Percentiles rank a stretch among this genome's conserved stretches.
Conservation (phyloP, 805 yeast species). For the Hagleromyces aurorensis region DNA sequence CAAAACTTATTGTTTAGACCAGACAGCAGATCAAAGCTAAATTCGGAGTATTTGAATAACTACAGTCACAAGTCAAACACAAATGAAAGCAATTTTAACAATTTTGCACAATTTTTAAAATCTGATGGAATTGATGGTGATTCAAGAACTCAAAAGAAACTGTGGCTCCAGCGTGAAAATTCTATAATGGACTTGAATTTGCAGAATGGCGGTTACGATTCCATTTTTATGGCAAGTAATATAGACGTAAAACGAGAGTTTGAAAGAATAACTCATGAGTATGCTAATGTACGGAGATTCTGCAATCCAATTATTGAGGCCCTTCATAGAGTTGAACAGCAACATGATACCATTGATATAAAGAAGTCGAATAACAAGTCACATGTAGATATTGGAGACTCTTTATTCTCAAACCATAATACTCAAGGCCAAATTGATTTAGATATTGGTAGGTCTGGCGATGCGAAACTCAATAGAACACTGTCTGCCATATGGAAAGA, state of each 20-base stretch:
- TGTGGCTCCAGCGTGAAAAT: constrained; percentile 78
- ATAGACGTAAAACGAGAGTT: constrained; percentile 64
- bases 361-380: constrained; percentile 5
- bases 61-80: constrained; percentile 5
- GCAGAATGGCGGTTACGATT: constrained; percentile 20
- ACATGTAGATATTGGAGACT: constrained; percentile 4
- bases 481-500: constrained; percentile 27
- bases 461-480: constrained; percentile 20
- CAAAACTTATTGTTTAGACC: constrained; percentile 11
- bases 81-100: constrained; percentile 18
- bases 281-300: constrained; percentile 58
- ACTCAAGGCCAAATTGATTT: constrained; percentile 13
- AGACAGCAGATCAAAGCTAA: constrained; percentile 4
- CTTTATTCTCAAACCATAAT: constrained; percentile 6
- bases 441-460: constrained; percentile 14
- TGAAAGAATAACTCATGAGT: constrained; percentile 71
- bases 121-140: constrained; percentile 36
- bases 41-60: constrained; percentile 3
- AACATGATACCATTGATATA: constrained; percentile 8
- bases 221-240: constrained; percentile 37
- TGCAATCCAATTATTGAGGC: constrained; percentile 64
- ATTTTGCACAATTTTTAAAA: constrained; percentile 37
- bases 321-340: constrained; percentile 40
- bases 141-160: constrained; percentile 72
- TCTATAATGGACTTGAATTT: constrained; percentile 50